Evolutionary conservation across 176 grass and related monocot genomes (phyloP).

Genomic region (Panicum miliaceum): DNA sequence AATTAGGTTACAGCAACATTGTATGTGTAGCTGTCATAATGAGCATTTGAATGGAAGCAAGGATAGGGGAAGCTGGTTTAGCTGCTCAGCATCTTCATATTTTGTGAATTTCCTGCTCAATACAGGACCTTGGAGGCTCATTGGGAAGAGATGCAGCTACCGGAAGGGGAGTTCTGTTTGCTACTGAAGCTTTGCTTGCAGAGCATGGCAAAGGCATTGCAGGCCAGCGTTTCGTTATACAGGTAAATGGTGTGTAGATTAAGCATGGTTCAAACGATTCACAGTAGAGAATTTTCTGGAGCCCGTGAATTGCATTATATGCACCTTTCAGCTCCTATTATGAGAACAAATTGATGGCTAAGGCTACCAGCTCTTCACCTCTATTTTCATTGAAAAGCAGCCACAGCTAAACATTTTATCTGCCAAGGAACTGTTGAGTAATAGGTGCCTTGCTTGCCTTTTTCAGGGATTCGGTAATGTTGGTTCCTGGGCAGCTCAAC

Average conservation of each 20-base stretch:
- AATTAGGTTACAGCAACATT: not conserved
- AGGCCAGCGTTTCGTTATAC: constrained; percentile 89
- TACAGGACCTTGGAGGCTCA: constrained; percentile 89
- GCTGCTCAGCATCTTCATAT: not conserved
- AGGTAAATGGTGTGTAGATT: constrained; percentile 55
- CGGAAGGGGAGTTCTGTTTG: constrained; percentile 92
- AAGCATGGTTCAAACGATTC: not conserved
- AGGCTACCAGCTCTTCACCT: not conserved
- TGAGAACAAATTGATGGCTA: not conserved
- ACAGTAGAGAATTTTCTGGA: not conserved
- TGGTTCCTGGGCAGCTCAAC: constrained; percentile 84
- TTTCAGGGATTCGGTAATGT: constrained; percentile 93
- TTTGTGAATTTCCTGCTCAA: constrained; percentile 28
- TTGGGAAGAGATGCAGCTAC: constrained; percentile 93
- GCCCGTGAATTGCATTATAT: not conserved
- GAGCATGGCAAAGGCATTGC: constrained; percentile 84
- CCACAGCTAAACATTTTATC: not conserved
- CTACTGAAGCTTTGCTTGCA: constrained; percentile 82
- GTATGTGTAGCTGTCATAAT: not conserved
- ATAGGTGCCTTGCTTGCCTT: constrained; percentile 25
- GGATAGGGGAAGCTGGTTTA: not conserved
- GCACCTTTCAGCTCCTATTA: not conserved
- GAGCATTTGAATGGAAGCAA: not conserved
- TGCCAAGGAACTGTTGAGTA: not conserved
- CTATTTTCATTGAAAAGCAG: not conserved